These are phyloP conservation scores for Trichoderma harzianum DNA, from an alignment of 2,329 filamentous ascomycete genomes.

Conservation along the genomic window DNA sequence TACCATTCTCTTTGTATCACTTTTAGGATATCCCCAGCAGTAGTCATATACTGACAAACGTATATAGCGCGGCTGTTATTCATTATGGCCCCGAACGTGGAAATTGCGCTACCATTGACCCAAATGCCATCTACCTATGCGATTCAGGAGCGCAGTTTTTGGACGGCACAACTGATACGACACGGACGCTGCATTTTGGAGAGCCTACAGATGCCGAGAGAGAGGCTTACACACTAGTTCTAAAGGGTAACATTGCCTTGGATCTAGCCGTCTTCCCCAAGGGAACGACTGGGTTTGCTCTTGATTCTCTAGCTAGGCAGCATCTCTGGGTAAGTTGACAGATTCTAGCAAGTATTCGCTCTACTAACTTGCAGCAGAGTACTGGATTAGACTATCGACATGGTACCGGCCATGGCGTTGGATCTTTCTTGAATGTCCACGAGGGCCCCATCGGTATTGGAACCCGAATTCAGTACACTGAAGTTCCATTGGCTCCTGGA, in stretches of 20 bases:
- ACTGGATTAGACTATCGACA: constrained; percentile 91
- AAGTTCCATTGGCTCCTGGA: constrained; percentile 83
- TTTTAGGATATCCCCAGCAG: neutral
- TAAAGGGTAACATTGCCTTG: constrained; percentile 90
- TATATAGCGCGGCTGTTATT: constrained; percentile 79
- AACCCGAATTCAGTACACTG: constrained; percentile 84
- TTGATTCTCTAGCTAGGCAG: constrained; percentile 85
- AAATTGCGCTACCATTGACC: constrained; percentile 79
- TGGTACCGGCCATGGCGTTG: constrained; percentile 93
- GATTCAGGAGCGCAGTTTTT: constrained; percentile 96
- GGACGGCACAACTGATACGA: constrained; percentile 95
- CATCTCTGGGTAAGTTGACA: constrained; percentile 71
- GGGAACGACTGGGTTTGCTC: constrained; percentile 87
- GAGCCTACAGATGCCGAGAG: constrained; percentile 78
- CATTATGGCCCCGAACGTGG: constrained; percentile 90
- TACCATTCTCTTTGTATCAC: neutral
- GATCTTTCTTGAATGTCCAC: constrained; percentile 93
- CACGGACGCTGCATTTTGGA: constrained; percentile 88
- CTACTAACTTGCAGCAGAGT: constrained; percentile 29
- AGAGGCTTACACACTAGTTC: constrained; percentile 86
- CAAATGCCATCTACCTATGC: constrained; percentile 83
- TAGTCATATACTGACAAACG: neutral
- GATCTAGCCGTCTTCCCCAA: constrained; percentile 89
- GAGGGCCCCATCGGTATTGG: constrained; percentile 97
- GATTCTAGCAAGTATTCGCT: neutral